Base-by-base conservation (phyloP, 257 asterid species). In the Anisodus acutangulus region DNA sequence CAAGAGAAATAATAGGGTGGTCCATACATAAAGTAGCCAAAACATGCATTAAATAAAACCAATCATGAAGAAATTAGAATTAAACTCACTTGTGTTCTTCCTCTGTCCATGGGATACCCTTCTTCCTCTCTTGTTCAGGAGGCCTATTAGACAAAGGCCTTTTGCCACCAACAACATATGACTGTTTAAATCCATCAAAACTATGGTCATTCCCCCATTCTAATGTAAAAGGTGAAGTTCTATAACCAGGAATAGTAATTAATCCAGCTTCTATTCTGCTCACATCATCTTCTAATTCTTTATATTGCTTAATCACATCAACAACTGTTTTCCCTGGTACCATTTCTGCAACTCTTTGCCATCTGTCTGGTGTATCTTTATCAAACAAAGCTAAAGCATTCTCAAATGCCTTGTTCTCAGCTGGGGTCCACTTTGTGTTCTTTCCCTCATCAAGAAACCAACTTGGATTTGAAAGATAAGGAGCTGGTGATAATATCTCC, bases 41-140 rank as follows among this genome's bases (percentile, higher is more conserved):
- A 53, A 78, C 82, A 78, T 53, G 82, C 82, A 76, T 76, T 51
- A 3, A 76, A 22, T 6, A 76, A 69, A 74, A 13, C 68, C 45
- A 80, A 80, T 39, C 16, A 60, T 19, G 51, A 59, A 66, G 57
- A 68, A 54, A 69, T 58, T 17, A 54, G 67, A 15, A 72, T 13
- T 79, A 84, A 84, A 83, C 94, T 88, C 84, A 97, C 99, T 88
- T 97, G 82, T 97, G 98, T 84, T 97, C 99, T 45, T 97, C 98
- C 84, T 96, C 98, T 1, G 99, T 96, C 99, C 99, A 96, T 1
- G 99, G 98, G 13, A 94, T 92, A 9, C 98, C 99, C 90, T 94
- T 96, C 82, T 96, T 96, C 85, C 98, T 90, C 81, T 96, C 99
- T 37, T 91, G 98, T 9, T 94, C 98, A 2, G 89, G 79, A n/a